Percentiles rank a stretch among this genome's conserved stretches.
Evolutionary conservation across 768 basidiomycete genomes (phyloP).

Genomic region (Gloeophyllum trabeum): DNA sequence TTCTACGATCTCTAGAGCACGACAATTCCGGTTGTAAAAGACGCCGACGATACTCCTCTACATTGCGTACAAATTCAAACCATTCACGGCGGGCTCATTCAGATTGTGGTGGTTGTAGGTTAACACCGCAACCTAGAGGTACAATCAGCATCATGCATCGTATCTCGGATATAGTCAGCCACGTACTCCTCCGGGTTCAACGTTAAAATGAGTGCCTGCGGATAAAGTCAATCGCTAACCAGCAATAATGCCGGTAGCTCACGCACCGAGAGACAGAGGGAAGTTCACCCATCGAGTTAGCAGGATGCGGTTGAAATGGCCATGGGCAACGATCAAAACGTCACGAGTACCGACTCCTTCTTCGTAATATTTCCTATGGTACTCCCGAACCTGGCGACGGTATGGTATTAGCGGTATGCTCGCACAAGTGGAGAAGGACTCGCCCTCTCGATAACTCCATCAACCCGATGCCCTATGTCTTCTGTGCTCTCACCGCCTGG

Average conservation of each 20-base stretch:
- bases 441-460: constrained; percentile 63
- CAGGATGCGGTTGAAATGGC: constrained; percentile 67
- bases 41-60: background rate
- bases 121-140: constrained; percentile 55
- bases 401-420: constrained; percentile 4
- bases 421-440: constrained; percentile 5
- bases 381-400: constrained; percentile 49
- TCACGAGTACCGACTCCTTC: constrained; percentile 60
- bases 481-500: constrained; percentile 79
- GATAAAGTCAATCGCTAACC: constrained; percentile 5
- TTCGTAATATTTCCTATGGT: constrained; percentile 61
- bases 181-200: constrained; percentile 74
- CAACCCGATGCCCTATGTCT: constrained; percentile 73
- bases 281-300: constrained; percentile 78
- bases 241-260: background rate
- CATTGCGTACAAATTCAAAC: constrained; percentile 52
- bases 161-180: constrained; percentile 3
- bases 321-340: constrained; percentile 85
- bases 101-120: constrained; percentile 78
- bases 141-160: background rate
- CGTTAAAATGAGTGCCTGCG: constrained; percentile 66
- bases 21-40: too few species aligned
- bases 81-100: constrained; percentile 67
- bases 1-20: too few species aligned
- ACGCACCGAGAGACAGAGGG: constrained; percentile 44